phyloP scores from a whole-genome alignment of 495 filamentous ascomycete species.

The Aspergillus ellipticus region DNA sequence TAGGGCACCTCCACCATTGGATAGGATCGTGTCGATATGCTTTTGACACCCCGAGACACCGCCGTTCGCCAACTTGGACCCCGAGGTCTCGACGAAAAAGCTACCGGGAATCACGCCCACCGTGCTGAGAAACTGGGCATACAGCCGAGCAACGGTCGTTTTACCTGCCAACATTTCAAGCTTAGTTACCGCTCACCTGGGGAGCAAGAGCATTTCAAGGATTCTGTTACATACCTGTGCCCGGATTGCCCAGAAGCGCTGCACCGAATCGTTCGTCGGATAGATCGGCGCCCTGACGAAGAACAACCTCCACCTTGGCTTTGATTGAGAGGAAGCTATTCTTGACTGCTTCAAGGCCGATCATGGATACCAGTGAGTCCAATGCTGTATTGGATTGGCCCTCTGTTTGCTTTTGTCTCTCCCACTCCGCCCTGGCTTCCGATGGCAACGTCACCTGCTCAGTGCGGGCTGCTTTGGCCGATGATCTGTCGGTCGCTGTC shows the following conservation, averaged over 20 bases:
- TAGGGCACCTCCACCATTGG: constrained; percentile 61
- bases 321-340: constrained; percentile 60
- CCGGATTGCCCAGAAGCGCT: constrained; percentile 73
- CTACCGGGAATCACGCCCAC: constrained; percentile 53
- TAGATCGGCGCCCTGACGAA: constrained; percentile 55
- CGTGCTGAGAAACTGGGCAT: constrained; percentile 63
- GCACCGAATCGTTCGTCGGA: constrained; percentile 58
- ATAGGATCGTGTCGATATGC: constrained; percentile 52
- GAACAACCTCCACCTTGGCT: constrained; percentile 56
- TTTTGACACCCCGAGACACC: constrained; percentile 56
- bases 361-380: constrained; percentile 66
- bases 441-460: constrained; percentile 30
- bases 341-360: constrained; percentile 72
- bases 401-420: constrained; percentile 51
- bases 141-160: constrained; percentile 77
- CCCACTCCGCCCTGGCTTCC: constrained; percentile 53
- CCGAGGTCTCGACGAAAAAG: constrained; percentile 63
- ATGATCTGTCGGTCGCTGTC: background rate
- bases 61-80: constrained; percentile 60
- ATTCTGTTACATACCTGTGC: no score
- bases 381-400: constrained; percentile 50
- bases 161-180: constrained; percentile 46
- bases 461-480: constrained; percentile 13
- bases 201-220: no score
- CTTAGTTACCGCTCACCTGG: no score